Evolutionary conservation across 2,329 filamentous ascomycete species (phyloP), one percentile per base, ranked within the genome.

Genomic region (Aspergillus sp.): DNA sequence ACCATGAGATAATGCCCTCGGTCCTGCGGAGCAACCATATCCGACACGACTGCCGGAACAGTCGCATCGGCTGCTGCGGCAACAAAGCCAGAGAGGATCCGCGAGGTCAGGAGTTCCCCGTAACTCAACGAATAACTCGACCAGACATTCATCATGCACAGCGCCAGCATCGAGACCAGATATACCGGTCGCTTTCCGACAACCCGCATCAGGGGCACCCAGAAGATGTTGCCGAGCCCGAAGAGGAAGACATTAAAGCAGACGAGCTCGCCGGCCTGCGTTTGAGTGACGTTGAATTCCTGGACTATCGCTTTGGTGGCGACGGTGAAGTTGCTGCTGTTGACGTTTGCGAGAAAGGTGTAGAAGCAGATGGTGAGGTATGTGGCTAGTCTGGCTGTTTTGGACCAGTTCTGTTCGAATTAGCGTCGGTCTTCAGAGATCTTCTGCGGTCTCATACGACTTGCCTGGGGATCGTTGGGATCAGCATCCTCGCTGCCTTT

Each of bases 271-370:
- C 53, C 53, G 3, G 53, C 68, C 28, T 71, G 65, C 3, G 68
- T 71, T 38, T 69, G 64, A 6, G 52, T 65, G 34, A 69, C 66
- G 19, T 65, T 23, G 34, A 72, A 77, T 28, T 77, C 71, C 43
- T 71, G 66, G 34, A 67, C 62, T 1, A 79, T 66, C 3, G 74
- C 69, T 41, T 71, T 60, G 9, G 73, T 71, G 3, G 76, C 76
- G 19, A 78, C 74, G 11, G 75, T 76, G 65, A 78, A 77, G 54
- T 76, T 77, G 50, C 72, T 76, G 22, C 72, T 70, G 60, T 79
- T 79, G 55, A 76, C 71, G 53, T 76, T 77, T 59, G 76, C 75
- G 7, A 79, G 71, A 62, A 79, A 78, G 7, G 74, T 77, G 66
- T 77, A 79, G 57, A 73, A 71, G 63, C 77, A 78, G 51, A 77